Evolutionary conservation across 306 rosid genomes (phyloP).

Genomic region (Sphenostylis stenocarpa): DNA sequence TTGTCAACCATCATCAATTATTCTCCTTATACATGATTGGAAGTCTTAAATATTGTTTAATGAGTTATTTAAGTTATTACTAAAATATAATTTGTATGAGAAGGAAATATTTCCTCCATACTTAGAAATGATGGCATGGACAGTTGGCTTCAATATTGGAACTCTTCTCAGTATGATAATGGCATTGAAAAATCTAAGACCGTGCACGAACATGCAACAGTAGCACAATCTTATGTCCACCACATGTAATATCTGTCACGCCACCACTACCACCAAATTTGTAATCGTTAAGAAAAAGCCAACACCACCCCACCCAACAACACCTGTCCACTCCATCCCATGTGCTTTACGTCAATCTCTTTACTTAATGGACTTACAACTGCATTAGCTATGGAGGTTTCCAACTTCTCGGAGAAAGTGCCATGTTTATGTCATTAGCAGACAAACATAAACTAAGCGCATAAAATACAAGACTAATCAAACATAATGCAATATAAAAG

Average conservation of each 20-base stretch:
- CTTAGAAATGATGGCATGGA: constrained; percentile 1
- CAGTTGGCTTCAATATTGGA: no score
- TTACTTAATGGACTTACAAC: not conserved
- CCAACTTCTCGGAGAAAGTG: not conserved
- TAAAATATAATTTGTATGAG: no score
- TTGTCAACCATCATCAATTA: no score
- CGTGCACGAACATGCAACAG: not conserved
- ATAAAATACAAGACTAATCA: not conserved
- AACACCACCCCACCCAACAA: constrained; percentile 10
- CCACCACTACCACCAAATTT: not conserved
- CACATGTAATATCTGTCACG: not conserved
- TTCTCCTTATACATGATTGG: no score
- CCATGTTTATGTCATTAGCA: not conserved
- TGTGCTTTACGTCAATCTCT: constrained; percentile 12
- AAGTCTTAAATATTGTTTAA: no score
- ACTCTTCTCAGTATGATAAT: not conserved
- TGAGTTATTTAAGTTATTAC: no score
- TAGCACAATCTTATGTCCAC: no score
- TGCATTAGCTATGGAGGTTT: not conserved
- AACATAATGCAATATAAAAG: not conserved
- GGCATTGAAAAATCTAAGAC: not conserved
- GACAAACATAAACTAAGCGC: not conserved
- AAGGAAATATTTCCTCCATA: not conserved
- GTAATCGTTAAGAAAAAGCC: constrained; percentile 33
- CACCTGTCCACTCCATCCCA: not conserved